Base-by-base conservation (phyloP, 2,329 filamentous ascomycete genomes). In the Monilinia aucupariae region DNA sequence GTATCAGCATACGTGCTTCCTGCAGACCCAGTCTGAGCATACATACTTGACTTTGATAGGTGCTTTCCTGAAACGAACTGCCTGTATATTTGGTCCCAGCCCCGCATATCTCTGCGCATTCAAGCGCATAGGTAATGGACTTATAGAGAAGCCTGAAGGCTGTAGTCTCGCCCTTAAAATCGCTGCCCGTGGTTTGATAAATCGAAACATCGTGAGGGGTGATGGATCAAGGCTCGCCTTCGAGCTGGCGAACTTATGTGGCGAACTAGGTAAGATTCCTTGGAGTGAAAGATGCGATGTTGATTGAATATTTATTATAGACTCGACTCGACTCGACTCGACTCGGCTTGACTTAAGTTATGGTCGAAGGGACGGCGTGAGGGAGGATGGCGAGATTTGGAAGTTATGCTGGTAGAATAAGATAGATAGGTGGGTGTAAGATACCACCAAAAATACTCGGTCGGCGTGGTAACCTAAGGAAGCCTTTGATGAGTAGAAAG, bases 181-280 rank as follows among this genome's bases (percentile, higher is more conserved):
- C 30, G 54, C n/a, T 51, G 62, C 64, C 47, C 48, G 51, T 22
- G 68, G 63, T 53, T 66, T 68, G 27, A 71, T 62, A 30, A 61
- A 66, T 63, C 69, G 64, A 45, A 72, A 70, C 71, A 73, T 72
- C 9, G 53, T 67, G 59, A 60, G 50, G 20, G 25, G 15, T 30
- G 47, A 43, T 56, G 22, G 51, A 59, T 62, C 64, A 68, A 70
- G 69, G 70, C 71, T 64, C 67, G 70, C 71, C 69, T 61, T 53
- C n/a, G 54, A 65, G 63, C 59, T 67, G 68, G 68, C 68, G 66
- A 69, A 69, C 69, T 68, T 65, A 64, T 64, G 54, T 58, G 17
- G 51, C 32, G 27, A 62, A 37, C 41, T 39, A 30, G 27, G 27
- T 30, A 30, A 30, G 41, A 53, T 34, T 30, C 13, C 55, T 30